Percentiles rank a stretch among this genome's conserved stretches.
Conservation (phyloP, 257 asterid genomes). For the Vinca minor region DNA sequence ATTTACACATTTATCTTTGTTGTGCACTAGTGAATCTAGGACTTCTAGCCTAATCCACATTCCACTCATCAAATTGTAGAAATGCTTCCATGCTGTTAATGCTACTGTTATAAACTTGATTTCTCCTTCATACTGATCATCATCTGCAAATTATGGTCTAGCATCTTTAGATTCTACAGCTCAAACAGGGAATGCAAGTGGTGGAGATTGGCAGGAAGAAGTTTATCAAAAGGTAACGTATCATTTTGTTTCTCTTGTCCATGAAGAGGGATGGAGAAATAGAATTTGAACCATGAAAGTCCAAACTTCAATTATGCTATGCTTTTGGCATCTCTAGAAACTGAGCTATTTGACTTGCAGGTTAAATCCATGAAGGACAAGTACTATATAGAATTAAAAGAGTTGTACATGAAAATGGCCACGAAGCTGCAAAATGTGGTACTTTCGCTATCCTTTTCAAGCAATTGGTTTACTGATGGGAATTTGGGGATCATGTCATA, state of each 20-base stretch:
- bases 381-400: slow-evolving; percentile 66
- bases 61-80: background rate
- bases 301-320: slow-evolving; percentile 1
- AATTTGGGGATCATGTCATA: background rate
- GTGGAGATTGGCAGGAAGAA: slow-evolving; percentile 94
- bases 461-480: slow-evolving; percentile 2
- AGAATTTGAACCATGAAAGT: background rate
- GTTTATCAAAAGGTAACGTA: slow-evolving; percentile 72
- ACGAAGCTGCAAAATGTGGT: slow-evolving; percentile 71
- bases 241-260: slow-evolving; percentile 1
- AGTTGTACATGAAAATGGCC: slow-evolving; percentile 65
- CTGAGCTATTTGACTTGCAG: slow-evolving; percentile 40
- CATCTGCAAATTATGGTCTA: slow-evolving; percentile 21
- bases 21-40: background rate
- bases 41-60: background rate
- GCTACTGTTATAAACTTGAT: background rate
- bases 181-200: slow-evolving; percentile 66
- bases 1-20: background rate
- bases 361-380: slow-evolving; percentile 70
- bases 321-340: slow-evolving; percentile 15
- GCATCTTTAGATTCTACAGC: slow-evolving; percentile 82
- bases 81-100: background rate
- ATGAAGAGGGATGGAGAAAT: background rate
- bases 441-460: background rate
- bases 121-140: slow-evolving; percentile 17